Evolutionary conservation across 192 early-diverging fungal genomes (phyloP).

Genomic region (Rhizophlyctis rosea): DNA sequence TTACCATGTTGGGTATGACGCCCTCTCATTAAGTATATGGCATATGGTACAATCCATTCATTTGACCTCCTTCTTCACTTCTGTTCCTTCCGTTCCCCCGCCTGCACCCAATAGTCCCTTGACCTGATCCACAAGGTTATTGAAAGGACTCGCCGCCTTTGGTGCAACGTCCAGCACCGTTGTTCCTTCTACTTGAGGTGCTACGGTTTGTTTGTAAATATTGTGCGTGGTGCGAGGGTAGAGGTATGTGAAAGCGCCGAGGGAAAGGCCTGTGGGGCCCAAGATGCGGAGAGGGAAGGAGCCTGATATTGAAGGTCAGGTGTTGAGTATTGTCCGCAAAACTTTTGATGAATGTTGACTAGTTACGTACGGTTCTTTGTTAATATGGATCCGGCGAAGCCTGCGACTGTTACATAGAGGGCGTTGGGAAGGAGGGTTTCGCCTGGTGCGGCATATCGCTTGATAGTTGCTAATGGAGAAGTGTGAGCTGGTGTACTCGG

Average conservation of each 20-base stretch:
- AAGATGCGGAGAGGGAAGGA: slow-evolving; percentile 5
- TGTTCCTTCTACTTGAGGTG: neutral
- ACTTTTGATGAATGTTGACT: neutral
- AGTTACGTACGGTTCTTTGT: slow-evolving; percentile 29
- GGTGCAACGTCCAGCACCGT: slow-evolving; percentile 6
- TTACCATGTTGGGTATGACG: too few species aligned
- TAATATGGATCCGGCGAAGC: slow-evolving; percentile 40
- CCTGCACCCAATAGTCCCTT: neutral
- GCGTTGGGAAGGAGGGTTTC: slow-evolving; percentile 31
- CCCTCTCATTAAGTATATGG: too few species aligned
- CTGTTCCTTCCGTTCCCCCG: too few species aligned
- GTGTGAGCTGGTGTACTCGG: neutral
- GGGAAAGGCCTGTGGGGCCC: slow-evolving; percentile 14
- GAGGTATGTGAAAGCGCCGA: slow-evolving; percentile 15
- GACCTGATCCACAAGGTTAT: neutral
- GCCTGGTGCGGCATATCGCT: slow-evolving; percentile 15
- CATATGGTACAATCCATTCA: too few species aligned
- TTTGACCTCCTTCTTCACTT: too few species aligned
- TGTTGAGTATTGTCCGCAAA: neutral
- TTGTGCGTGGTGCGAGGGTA: slow-evolving; percentile 28
- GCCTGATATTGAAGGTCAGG: slow-evolving; percentile 2
- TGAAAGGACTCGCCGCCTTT: neutral
- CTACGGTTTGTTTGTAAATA: slow-evolving; percentile 5
- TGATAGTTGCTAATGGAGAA: neutral
- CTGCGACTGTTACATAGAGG: slow-evolving; percentile 34